Evolutionary conservation across 371 early-diverging fungal species (phyloP), one percentile per base, ranked within the genome.

Genomic region (Dichotomocladium elegans): DNA sequence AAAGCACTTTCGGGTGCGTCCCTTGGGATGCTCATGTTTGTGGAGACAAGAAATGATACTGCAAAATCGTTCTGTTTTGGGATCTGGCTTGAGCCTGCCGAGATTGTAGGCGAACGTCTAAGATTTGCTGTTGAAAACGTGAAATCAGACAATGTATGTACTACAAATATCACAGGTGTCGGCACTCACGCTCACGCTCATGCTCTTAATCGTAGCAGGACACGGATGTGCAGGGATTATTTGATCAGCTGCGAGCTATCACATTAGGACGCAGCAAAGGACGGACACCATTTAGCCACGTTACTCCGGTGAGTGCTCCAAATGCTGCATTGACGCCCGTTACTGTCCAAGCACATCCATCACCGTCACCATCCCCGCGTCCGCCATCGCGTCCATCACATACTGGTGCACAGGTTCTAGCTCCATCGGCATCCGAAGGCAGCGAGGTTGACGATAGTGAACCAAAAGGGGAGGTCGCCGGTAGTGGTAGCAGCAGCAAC

Each of bases 321-420:
- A 60, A 56, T 50, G 56, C 69, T 15, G 57, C 65, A 5, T 47
- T 73, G 11, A 73, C 73, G 4, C 70, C 73, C 1, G 14, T 73
- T 10, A 73, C 67, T 0, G 70, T 73, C 1, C 73, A 73, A 45
- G 63, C 64, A 15, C 64, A 64, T 24, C 63, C 61, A 11, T 50
- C 47, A 42, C 43, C 49, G 34, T 24, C 55, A 37, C 37, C 37
- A 7, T 37, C n/a, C 21, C 55, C 43, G 14, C 28, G 44, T 26
- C 22, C 51, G 14, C 29, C 53, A 27, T 19, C 6, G 14, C 22
- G 9, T 29, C 29, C 45, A 14, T 41, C 31, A 17, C 33, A 7
- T 19, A 28, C 9, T 47, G 8, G 14, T 15, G 27, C 17, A 17
- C 15, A 25, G 3, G 11, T 27, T 9, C 21, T 19, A 28, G 19